Evolutionary conservation across 2,329 filamentous ascomycete species (phyloP).

Genomic region (Trichoderma sp.): DNA sequence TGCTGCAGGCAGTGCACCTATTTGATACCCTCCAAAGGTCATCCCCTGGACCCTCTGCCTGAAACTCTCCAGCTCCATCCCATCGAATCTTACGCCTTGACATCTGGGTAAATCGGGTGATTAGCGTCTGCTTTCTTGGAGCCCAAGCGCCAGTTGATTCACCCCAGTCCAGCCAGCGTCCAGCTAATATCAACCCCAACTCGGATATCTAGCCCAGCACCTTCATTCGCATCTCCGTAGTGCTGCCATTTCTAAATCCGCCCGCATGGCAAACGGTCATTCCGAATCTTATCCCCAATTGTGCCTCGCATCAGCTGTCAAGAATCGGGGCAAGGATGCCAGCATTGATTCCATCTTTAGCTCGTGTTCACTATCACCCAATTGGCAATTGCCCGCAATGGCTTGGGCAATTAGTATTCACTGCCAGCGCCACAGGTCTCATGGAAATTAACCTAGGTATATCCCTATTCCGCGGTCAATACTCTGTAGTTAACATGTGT

Average conservation of each 20-base stretch:
- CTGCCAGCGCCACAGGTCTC: not conserved
- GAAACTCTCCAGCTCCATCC: not conserved
- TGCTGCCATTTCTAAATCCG: not conserved
- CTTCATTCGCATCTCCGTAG: not conserved
- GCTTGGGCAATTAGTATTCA: not conserved
- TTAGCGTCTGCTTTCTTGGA: not conserved
- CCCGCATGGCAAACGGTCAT: not conserved
- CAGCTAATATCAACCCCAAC: not conserved
- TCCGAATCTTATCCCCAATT: not conserved
- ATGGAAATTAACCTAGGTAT: not conserved
- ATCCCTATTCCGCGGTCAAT: not conserved
- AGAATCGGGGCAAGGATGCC: not conserved
- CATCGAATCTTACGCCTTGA: not conserved
- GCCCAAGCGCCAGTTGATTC: not conserved
- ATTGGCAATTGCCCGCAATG: not conserved
- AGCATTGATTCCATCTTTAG: not conserved
- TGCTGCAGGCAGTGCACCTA: not conserved
- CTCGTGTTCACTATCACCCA: not conserved
- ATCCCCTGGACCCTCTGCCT: not conserved
- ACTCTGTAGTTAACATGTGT: not conserved
- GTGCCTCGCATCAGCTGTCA: not conserved
- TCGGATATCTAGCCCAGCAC: not conserved
- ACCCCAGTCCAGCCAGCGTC: not conserved
- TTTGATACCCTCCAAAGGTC: not conserved
- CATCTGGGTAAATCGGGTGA: not conserved